Evolutionary conservation across 2,329 filamentous ascomycete genomes (phyloP), one percentile per base, ranked within the genome.

Genomic region (Ophiocordyceps camponoti-saundersi): DNA sequence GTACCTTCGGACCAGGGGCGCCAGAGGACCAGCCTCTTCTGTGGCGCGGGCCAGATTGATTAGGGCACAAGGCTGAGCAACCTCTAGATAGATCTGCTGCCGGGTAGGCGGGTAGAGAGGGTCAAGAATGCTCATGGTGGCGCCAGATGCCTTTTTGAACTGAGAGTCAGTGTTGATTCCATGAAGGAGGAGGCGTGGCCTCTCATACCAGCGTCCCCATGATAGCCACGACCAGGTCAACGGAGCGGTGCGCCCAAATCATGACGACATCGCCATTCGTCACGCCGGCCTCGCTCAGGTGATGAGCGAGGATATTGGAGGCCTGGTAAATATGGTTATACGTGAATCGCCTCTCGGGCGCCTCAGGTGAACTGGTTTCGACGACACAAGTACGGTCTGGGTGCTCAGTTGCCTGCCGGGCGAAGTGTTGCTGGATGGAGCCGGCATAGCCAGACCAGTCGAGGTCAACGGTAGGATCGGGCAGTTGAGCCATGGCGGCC

Each of bases 261-360:
- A 95, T 94, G 56, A 95, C 87, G 2, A 95, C 88, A 59, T 96
- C 88, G 10, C 87, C 88, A 53, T 79, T 71, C 49, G 79, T 71
- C 52, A 87, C 71, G 48, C 89, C 88, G 56, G 79, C 72, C 45
- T 81, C 71, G 47, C 83, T 75, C 20, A 95, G 72, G 58, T 94
- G 77, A 64, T 94, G 80, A 21, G 87, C 85, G 7, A 95, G 63
- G 18, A 78, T 71, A 60, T 93, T 93, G 29, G 85, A 83, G 0
- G 82, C 81, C 66, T 95, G 83, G 58, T 88, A 75, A 58, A 96
- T 95, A 57, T 94, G 85, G 53, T 71, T 70, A 62, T 95, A 96
- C 22, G 80, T 90, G 63, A 92, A 95, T 44, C 65, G 66, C 51
- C 85, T 72, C 59, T 79, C 69, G 8, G 79, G 71, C 3, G 71